Evolutionary conservation across 2,329 filamentous ascomycete genomes (phyloP).

Genomic region (Neonectria punicea): DNA sequence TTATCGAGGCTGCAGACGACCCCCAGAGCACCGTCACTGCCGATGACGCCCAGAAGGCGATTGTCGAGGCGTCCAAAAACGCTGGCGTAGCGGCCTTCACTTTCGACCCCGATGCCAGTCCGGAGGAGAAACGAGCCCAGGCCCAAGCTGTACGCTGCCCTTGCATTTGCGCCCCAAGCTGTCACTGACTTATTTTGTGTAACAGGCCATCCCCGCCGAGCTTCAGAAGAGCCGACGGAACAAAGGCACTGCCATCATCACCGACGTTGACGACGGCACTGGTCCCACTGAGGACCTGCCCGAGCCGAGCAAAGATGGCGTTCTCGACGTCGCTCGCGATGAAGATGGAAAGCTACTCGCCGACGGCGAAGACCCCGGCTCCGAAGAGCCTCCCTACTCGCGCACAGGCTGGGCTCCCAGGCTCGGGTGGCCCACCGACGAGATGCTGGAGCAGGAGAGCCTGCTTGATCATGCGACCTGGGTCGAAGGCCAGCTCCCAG

Average conservation of each 20-base stretch:
- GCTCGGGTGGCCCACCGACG: slow-evolving; percentile 76
- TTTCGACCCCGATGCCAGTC: slow-evolving; percentile 86
- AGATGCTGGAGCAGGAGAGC: slow-evolving; percentile 69
- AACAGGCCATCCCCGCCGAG: slow-evolving; percentile 52
- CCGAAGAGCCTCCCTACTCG: slow-evolving; percentile 58
- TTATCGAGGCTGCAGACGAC: slow-evolving; percentile 79
- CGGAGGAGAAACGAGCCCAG: slow-evolving; percentile 86
- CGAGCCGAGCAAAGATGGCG: slow-evolving; percentile 75
- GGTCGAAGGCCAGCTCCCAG: slow-evolving; percentile 84
- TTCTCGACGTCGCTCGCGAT: slow-evolving; percentile 64
- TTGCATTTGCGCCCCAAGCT: slow-evolving; percentile 1
- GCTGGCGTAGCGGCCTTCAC: slow-evolving; percentile 83
- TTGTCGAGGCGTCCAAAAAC: slow-evolving; percentile 81
- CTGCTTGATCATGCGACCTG: slow-evolving; percentile 89
- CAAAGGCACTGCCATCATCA: slow-evolving; percentile 76
- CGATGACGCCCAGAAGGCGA: slow-evolving; percentile 76
- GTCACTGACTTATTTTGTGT: slow-evolving; percentile 22
- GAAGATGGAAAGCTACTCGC: slow-evolving; percentile 58
- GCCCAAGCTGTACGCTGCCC: slow-evolving; percentile 72
- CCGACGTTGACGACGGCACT: slow-evolving; percentile 80
- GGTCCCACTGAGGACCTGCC: slow-evolving; percentile 81
- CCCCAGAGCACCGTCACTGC: slow-evolving; percentile 74
- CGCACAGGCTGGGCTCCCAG: slow-evolving; percentile 88
- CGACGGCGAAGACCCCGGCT: slow-evolving; percentile 63
- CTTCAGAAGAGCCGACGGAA: slow-evolving; percentile 51